Evolutionary conservation across 176 grass and related monocot genomes (phyloP), one percentile per base, ranked within the genome.

Genomic region (Paspalum notatum): DNA sequence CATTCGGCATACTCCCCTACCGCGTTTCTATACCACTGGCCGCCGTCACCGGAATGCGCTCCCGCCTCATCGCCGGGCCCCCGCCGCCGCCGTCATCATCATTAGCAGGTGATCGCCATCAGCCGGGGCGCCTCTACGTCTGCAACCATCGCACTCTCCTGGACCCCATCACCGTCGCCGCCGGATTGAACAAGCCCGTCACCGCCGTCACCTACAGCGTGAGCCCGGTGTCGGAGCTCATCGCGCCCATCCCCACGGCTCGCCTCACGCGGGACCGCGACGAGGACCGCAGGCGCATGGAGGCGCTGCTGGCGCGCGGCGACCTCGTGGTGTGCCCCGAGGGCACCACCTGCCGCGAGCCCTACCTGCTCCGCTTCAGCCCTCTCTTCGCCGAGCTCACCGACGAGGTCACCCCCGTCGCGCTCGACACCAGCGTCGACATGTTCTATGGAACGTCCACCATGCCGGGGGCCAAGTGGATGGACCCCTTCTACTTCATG

Each of bases 131-230:
- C n/a, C n/a, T n/a, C 57, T 93, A 89, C 17, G 89, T 93, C 4
- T 93, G 91, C 82, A 97, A 97, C 86, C 94, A 97, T 39, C 91
- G 94, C 51, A 97, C 94, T 2, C 94, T 97, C n/a, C 91, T 97
- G 12, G 94, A 97, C 71, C 91, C 91, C 12, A 89, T 97, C 50
- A 90, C 82, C 44, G 74, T 97, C 68, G 90, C 91, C 16, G 84
- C 71, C 1, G 72, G 74, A 1, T 55, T 97, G 4, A 73, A 91
- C 55, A 85, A 82, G 41, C 91, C 74, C 10, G 84, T 97, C 1
- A 94, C 91, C 3, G 87, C 91, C 18, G 88, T 87, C 38, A 94
- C 91, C 5, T 97, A 94, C 87, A 97, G 94, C 66, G 65, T 97
- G n/a, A 94, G 91, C 82, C 89, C 78, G 11, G 20, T 97, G 5